phyloP scores from a whole-genome alignment of 352 stramenopile species.

The Globisporangium mamillatum region DNA sequence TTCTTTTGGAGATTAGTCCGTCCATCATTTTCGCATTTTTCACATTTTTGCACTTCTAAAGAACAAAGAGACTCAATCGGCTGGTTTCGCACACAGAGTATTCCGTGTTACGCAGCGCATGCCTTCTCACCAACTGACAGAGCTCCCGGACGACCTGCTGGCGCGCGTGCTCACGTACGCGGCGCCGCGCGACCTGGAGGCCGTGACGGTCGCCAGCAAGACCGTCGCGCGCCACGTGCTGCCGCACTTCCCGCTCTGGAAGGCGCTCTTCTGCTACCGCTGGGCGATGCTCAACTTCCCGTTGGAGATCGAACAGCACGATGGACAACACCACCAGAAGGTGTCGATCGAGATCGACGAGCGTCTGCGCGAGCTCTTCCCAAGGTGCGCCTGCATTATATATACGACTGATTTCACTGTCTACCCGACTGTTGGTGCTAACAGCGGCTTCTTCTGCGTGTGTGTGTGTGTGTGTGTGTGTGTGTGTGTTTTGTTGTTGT shows the following conservation, averaged over 20 bases:
- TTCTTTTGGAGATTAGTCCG: background rate
- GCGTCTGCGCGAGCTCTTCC: constrained; percentile 39
- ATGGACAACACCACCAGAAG: background rate
- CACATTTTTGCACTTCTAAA: background rate
- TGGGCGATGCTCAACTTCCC: constrained; percentile 67
- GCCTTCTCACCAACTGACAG: constrained; percentile 1
- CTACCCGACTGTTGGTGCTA: constrained; percentile 17
- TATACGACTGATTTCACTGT: too few relatives aligned
- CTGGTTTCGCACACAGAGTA: background rate
- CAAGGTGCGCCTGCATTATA: constrained; percentile 26
- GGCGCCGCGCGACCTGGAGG: constrained; percentile 51
- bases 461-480: background rate
- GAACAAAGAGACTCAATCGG: background rate
- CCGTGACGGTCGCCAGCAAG: constrained; percentile 45
- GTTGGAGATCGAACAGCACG: constrained; percentile 24
- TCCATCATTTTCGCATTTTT: background rate
- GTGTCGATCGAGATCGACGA: constrained; percentile 34
- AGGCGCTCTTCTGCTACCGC: constrained; percentile 47
- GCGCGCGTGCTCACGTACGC: constrained; percentile 40
- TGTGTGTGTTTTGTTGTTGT: background rate
- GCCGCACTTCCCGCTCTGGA: constrained; percentile 61
- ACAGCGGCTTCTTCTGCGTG: background rate
- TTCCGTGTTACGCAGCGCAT: background rate
- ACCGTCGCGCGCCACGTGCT: constrained; percentile 43
- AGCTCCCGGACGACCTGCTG: constrained; percentile 55